Evolutionary conservation across 441 rosid species (phyloP), one percentile per base, ranked within the genome.

Genomic region (Raphanus hybrid): DNA sequence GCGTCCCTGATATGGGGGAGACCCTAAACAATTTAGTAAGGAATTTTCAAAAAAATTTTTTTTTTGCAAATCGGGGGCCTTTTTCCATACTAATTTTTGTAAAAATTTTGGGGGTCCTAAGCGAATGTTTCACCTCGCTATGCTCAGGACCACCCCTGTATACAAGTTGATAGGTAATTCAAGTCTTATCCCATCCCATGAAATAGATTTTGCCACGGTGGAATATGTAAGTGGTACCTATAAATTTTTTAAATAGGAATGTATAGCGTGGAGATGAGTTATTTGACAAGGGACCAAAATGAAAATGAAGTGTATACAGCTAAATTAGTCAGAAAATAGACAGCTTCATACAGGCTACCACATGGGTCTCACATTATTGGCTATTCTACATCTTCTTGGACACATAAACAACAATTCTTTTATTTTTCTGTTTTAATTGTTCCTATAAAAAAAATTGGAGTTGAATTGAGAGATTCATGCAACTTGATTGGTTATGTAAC

Each of bases 281-380:
- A 71, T 32, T 45, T 73, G 64, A 67, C 20, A 67, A 71, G 73
- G 69, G 73, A 48, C 73, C 77, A 72, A 45, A 12, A 6, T 57
- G 55, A 70, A 64, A 58, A 20, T 45, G 76, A 71, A 45, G 71
- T 64, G 60, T 62, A 45, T 29, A 65, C 76, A 77, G 62, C 80
- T 35, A 59, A 20, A 37, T 9, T 50, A 58, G 77, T 39, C 74
- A 50, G 70, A 39, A 78, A 67, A 67, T 67, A 73, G 74, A 62
- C 78, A 73, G 78, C 74, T 78, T 62, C 70, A 62, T 27, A 78
- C 61, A 78, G 78, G 70, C 70, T 73, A 52, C 70, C 74, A 73
- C 74, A 73, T 78, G 74, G 74, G 61, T 64, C 61, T 52, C 32
- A 8, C 61, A 67, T 73, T 73, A 78, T 73, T 78, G 74, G 66